Conservation (phyloP, 208 protist species). For the Angomonas ambiguus region DNA sequence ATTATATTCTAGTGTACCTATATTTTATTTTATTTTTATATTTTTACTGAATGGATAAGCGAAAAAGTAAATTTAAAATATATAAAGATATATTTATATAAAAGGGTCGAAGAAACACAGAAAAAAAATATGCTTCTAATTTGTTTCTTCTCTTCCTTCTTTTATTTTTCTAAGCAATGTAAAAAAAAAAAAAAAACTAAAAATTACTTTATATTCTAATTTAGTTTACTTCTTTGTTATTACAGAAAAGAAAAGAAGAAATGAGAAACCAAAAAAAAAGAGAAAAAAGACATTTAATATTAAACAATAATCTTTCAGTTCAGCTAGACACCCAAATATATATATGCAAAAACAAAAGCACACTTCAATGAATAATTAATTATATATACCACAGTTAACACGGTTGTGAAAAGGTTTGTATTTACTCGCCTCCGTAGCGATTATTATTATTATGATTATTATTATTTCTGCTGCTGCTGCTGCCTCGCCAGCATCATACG, state of each 20-base stretch:
- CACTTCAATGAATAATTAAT: no score
- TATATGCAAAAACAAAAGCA: no score
- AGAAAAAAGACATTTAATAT: neutral
- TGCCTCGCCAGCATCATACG: neutral
- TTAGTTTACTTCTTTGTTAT: neutral
- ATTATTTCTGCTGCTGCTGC: neutral
- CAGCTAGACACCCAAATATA: no score
- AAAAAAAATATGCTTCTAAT: slow-evolving; percentile 7
- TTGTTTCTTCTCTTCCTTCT: neutral
- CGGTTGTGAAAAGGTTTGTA: no score
- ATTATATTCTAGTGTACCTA: neutral
- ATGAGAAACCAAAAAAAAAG: neutral
- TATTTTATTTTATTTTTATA: slow-evolving; percentile 7
- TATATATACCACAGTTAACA: no score
- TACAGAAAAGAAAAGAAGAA: neutral
- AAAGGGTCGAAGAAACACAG: neutral
- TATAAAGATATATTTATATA: slow-evolving; percentile 17
- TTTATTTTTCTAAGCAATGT: neutral
- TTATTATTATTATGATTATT: no score
- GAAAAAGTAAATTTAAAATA: slow-evolving; percentile 14
- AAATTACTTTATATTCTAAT: neutral
- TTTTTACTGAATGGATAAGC: slow-evolving; percentile 7
- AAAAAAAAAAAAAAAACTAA: slow-evolving; percentile 7
- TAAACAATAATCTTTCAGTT: no score
- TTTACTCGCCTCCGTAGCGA: no score